Conservation (phyloP, 257 asterid species). For the Solanum chaucha region DNA sequence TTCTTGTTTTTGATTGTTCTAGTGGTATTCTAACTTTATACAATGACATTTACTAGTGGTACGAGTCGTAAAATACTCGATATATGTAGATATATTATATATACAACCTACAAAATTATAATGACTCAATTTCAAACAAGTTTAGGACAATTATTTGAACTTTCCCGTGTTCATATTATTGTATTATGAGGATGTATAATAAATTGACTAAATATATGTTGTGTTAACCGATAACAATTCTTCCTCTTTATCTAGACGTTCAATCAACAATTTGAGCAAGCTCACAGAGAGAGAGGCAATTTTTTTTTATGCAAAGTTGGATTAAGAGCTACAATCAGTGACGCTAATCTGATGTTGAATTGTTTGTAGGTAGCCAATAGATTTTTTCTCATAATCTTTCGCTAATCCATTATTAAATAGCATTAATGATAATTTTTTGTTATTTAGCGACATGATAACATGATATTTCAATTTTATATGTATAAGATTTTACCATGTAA, state of each 20-base stretch:
- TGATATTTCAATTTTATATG: background rate
- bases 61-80: accelerated
- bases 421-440: background rate
- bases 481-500: background rate
- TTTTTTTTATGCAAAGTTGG: background rate
- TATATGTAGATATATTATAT: background rate
- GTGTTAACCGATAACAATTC: too few species aligned
- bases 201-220: background rate
- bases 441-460: background rate
- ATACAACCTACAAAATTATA: background rate
- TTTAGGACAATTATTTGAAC: accelerated
- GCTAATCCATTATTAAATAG: background rate
- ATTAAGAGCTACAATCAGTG: background rate
- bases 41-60: background rate
- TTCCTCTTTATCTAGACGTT: too few species aligned
- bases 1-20: background rate
- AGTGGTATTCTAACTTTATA: background rate
- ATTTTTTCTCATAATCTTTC: background rate
- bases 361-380: background rate
- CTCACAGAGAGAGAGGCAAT: background rate
- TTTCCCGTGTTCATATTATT: background rate
- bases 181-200: background rate
- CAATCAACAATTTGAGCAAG: background rate
- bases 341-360: background rate
- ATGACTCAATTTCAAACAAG: background rate